Evolutionary conservation across 1,139 yeast species (phyloP).

Genomic region (Arxiozyma telluris): DNA sequence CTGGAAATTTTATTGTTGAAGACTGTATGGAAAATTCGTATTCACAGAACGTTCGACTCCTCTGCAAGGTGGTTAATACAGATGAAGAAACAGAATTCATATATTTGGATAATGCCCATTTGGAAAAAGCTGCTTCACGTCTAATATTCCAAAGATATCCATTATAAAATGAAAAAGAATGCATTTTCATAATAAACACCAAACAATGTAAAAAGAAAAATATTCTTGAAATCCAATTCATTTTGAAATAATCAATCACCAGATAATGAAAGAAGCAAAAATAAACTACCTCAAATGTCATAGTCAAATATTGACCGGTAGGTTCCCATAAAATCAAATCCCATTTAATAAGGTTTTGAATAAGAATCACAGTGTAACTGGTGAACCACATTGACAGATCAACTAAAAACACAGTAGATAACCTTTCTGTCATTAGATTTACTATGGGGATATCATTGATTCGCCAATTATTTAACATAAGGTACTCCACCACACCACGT

Average conservation of each 20-base stretch:
- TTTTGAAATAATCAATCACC: slow-evolving; percentile 40
- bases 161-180: slow-evolving; percentile 78
- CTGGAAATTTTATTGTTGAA: slow-evolving; percentile 44
- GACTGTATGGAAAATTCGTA: slow-evolving; percentile 49
- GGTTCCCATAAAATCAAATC: slow-evolving; percentile 47
- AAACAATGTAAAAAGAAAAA: slow-evolving; percentile 73
- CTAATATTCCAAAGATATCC: slow-evolving; percentile 70
- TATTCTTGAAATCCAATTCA: slow-evolving; percentile 82
- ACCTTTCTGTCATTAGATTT: slow-evolving; percentile 40
- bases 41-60: slow-evolving; percentile 51
- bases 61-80: slow-evolving; percentile 31
- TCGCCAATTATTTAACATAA: slow-evolving; percentile 4
- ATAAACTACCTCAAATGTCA: slow-evolving; percentile 43
- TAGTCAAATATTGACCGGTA: slow-evolving; percentile 52
- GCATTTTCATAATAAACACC: slow-evolving; percentile 85
- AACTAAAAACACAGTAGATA: slow-evolving; percentile 51
- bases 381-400: slow-evolving; percentile 61
- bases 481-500: slow-evolving; percentile 8
- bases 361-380: slow-evolving; percentile 44
- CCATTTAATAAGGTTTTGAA: slow-evolving; percentile 44
- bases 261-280: slow-evolving; percentile 40
- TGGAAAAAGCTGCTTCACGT: slow-evolving; percentile 46
- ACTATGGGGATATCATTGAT: slow-evolving; percentile 30
- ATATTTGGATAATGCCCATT: slow-evolving; percentile 25
- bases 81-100: slow-evolving; percentile 18